phyloP scores from a whole-genome alignment of 2,329 filamentous ascomycete species.

The Fusarium chaquense region DNA sequence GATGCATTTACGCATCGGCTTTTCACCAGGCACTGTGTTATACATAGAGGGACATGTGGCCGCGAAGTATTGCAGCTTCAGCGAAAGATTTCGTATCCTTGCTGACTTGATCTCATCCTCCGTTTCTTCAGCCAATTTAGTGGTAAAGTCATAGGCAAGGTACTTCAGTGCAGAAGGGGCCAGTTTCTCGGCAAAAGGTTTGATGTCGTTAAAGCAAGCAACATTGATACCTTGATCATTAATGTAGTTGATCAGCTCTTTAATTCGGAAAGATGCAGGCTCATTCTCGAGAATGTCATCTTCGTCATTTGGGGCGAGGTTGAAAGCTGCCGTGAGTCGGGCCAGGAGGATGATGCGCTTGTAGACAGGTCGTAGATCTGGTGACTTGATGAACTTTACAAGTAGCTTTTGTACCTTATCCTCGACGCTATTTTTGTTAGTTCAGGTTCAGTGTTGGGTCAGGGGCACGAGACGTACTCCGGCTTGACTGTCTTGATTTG shows the following conservation, averaged over 20 bases:
- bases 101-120: constrained; percentile 43
- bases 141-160: constrained; percentile 55
- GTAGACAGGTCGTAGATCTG: constrained; percentile 54
- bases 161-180: constrained; percentile 55
- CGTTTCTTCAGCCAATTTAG: constrained; percentile 48
- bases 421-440: constrained; percentile 45
- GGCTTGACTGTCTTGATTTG: constrained; percentile 49
- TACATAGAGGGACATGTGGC: constrained; percentile 54
- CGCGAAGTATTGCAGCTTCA: constrained; percentile 61
- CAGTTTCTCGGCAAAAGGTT: constrained; percentile 58
- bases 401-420: constrained; percentile 50
- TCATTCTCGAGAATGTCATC: constrained; percentile 47
- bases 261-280: constrained; percentile 50
- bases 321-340: constrained; percentile 54
- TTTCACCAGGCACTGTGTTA: constrained; percentile 31
- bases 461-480: constrained; percentile 48
- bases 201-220: constrained; percentile 62
- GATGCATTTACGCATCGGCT: constrained; percentile 41
- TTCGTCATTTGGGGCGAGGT: constrained; percentile 48
- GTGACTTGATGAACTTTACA: constrained; percentile 47
- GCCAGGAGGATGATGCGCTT: constrained; percentile 56
- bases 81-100: constrained; percentile 51
- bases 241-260: constrained; percentile 54
- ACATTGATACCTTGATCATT: constrained; percentile 52
- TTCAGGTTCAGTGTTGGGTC: too few relatives aligned